Evolutionary conservation across 495 filamentous ascomycete genomes (phyloP).

Genomic region (Neurospora sp.): DNA sequence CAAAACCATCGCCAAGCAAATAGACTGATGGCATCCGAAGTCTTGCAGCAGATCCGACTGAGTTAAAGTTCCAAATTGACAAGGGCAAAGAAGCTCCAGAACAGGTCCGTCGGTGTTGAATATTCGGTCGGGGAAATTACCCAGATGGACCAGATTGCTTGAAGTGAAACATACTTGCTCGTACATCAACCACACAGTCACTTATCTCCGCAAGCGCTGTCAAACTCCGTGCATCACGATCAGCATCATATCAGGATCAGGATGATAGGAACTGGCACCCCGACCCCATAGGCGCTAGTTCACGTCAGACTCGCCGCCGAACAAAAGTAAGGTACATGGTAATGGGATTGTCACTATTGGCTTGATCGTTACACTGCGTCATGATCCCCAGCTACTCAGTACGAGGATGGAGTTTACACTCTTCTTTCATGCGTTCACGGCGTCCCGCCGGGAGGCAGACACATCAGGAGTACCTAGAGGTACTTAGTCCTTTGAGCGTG

Average conservation of each 20-base stretch:
- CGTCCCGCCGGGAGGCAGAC: no score
- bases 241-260: not conserved
- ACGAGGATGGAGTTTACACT: not conserved
- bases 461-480: no score
- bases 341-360: not conserved
- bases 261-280: not conserved
- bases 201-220: not conserved
- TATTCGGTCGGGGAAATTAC: not conserved
- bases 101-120: not conserved
- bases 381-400: not conserved
- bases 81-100: not conserved
- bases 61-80: not conserved
- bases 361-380: not conserved
- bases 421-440: not conserved
- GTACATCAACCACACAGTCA: not conserved
- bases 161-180: not conserved
- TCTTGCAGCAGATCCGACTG: not conserved
- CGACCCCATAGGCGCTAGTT: not conserved
- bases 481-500: no score
- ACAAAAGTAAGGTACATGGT: not conserved
- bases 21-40: not conserved
- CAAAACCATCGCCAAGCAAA: not conserved
- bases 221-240: not conserved
- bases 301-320: not conserved
- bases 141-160: not conserved